Conservation (phyloP, 2,329 filamentous ascomycete species). For the Coniochaeta prunicola region DNA sequence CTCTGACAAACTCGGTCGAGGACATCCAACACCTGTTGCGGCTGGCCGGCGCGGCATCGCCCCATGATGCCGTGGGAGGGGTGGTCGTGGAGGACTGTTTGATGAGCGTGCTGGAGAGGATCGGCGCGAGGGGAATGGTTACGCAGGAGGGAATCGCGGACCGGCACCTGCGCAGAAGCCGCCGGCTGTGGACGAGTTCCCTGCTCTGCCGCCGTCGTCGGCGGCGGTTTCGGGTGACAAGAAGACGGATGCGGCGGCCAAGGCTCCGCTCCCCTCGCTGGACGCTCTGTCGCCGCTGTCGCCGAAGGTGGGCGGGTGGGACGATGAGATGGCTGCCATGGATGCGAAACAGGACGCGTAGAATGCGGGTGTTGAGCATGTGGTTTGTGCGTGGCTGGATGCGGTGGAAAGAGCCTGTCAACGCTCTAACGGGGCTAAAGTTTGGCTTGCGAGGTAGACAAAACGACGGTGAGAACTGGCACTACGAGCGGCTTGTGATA, state of each 20-base stretch:
- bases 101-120: constrained; percentile 7
- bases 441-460: not conserved
- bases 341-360: constrained; percentile 24
- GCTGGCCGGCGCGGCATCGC: constrained; percentile 12
- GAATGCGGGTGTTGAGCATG: not conserved
- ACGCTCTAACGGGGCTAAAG: too few relatives aligned
- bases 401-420: too few relatives aligned
- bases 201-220: constrained; percentile 27
- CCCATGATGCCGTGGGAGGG: constrained; percentile 13
- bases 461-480: not conserved
- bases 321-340: constrained; percentile 49
- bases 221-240: constrained; percentile 18
- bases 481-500: not conserved
- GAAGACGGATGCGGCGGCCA: constrained; percentile 11
- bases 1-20: too few relatives aligned
- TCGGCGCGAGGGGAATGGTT: not conserved
- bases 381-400: not conserved
- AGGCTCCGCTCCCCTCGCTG: constrained; percentile 6
- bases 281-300: constrained; percentile 23
- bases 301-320: constrained; percentile 41
- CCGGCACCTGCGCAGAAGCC: constrained; percentile 15
- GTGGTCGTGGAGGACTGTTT: constrained; percentile 10
- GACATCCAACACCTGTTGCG: not conserved
- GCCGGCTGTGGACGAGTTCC: constrained; percentile 31
- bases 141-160: constrained; percentile 3